Evolutionary conservation across 768 basidiomycete species (phyloP), one percentile per base, ranked within the genome.

Genomic region (Boletus pseudopeckii): DNA sequence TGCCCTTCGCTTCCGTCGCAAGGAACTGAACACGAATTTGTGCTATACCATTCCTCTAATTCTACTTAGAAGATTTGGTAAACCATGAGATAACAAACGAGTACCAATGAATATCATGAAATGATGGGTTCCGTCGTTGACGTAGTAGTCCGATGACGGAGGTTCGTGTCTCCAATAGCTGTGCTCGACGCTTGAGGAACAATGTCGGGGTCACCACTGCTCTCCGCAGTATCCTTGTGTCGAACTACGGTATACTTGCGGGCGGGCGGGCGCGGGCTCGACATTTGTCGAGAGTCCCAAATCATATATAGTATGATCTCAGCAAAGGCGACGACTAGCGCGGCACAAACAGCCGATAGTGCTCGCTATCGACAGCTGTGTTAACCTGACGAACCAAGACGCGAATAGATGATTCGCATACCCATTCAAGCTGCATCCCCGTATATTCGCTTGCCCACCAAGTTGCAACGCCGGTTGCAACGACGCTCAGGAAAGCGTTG

Each of bases 371-470:
- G 15, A 46, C 36, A 39, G 14, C 36, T 22, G 36, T 14, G 61
- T 62, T 18, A 55, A 45, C 51, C 28, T 30, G 45, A 43, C 22
- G 34, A 9, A 36, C 34, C 30, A 47, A 42, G n/a, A 7, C 9
- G 15, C 10, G 14, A 37, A 54, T 38, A 38, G 32, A 61, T 40
- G 22, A 50, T 48, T 13, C 5, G 71, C 88, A 51, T 64, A 90
- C 90, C 85, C 86, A 90, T 77, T 92, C 90, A 54, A 83, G 72
- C 52, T 70, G 79, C 86, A 87, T 85, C 2, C 80, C 77, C 7
- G 81, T 75, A 59, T 72, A 74, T 45, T 80, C 80, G 38, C 87
- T 81, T 22, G 83, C 88, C 81, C 83, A 89, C 84, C 83, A 91
- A 17, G 80, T 76, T 5, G 86, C 87, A 45, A 80, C 75, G 4